Conservation (phyloP, 257 asterid species). For the Nicotiana tabacum region DNA sequence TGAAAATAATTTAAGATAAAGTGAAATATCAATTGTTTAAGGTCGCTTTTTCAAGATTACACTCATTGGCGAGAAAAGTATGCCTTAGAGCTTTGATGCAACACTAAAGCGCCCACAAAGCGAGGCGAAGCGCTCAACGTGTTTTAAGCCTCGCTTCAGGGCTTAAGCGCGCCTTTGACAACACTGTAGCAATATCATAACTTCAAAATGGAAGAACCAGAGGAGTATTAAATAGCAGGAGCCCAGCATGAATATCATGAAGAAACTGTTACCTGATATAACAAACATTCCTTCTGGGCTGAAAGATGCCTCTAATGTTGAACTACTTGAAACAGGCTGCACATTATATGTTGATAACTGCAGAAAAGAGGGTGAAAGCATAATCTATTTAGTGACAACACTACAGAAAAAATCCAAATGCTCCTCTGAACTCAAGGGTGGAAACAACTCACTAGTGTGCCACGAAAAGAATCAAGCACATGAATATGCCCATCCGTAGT, state of each 20-base stretch:
- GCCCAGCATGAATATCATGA: slow-evolving; percentile 1
- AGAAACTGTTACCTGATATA: slow-evolving; percentile 61
- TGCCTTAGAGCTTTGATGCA: no score
- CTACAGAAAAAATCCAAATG: neutral
- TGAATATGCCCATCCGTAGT: slow-evolving; percentile 83
- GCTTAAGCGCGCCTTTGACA: no score
- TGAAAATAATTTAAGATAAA: no score
- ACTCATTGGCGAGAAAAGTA: no score
- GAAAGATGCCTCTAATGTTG: slow-evolving; percentile 94
- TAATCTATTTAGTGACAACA: neutral
- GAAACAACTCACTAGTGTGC: slow-evolving; percentile 65
- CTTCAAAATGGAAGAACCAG: neutral
- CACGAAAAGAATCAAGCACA: slow-evolving; percentile 87
- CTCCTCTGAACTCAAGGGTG: neutral
- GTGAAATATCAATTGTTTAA: no score
- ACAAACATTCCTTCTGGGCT: slow-evolving; percentile 94
- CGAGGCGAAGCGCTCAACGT: no score
- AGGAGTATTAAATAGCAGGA: neutral
- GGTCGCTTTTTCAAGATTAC: no score
- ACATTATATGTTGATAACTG: slow-evolving; percentile 74
- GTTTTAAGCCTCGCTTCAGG: no score
- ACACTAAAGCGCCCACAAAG: no score
- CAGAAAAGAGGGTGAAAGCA: slow-evolving; percentile 10
- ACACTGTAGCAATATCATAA: neutral
- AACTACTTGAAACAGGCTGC: slow-evolving; percentile 68